phyloP scores from a whole-genome alignment of 257 asterid species.

The Osmanthus fragrans region DNA sequence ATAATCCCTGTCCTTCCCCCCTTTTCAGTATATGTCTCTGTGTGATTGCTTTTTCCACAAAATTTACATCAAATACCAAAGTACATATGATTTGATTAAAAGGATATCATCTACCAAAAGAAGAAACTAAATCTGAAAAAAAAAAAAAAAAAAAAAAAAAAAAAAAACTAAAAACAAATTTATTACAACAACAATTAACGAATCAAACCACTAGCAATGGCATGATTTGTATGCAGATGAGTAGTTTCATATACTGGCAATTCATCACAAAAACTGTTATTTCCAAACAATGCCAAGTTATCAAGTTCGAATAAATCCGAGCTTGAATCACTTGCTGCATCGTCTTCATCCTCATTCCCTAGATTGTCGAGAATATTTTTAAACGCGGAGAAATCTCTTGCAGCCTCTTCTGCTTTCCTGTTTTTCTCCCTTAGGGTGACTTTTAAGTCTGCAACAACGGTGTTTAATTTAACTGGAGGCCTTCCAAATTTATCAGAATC shows the following conservation, averaged over 20 bases:
- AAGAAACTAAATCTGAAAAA: slow-evolving; percentile 19
- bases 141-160: slow-evolving; percentile 21
- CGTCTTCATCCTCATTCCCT: slow-evolving; percentile 19
- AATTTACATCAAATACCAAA: slow-evolving; percentile 23
- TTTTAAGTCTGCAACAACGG: slow-evolving; percentile 14
- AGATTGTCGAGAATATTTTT: slow-evolving; percentile 5
- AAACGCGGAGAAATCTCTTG: slow-evolving; percentile 20
- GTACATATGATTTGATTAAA: slow-evolving; percentile 12
- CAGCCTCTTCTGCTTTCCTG: slow-evolving; percentile 25
- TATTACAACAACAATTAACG: slow-evolving; percentile 24
- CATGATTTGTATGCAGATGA: slow-evolving; percentile 47
- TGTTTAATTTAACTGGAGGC: slow-evolving; percentile 30
- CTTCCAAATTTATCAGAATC: slow-evolving; percentile 21
- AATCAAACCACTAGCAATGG: slow-evolving; percentile 54
- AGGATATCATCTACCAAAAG: slow-evolving; percentile 26
- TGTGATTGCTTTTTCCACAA: slow-evolving; percentile 35
- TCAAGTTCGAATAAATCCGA: slow-evolving; percentile 89
- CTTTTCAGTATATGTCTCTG: slow-evolving; percentile 52
- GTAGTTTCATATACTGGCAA: slow-evolving; percentile 90
- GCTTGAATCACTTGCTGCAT: slow-evolving; percentile 67
- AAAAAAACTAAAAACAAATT: not conserved
- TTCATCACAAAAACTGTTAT: slow-evolving; percentile 58
- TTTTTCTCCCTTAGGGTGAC: slow-evolving; percentile 21
- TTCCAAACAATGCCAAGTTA: slow-evolving; percentile 49
- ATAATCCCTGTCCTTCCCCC: slow-evolving; percentile 21